These are phyloP conservation scores for Paraglomus occultum DNA, from an alignment of 192 early-diverging fungal genomes.

Conservation along the genomic window DNA sequence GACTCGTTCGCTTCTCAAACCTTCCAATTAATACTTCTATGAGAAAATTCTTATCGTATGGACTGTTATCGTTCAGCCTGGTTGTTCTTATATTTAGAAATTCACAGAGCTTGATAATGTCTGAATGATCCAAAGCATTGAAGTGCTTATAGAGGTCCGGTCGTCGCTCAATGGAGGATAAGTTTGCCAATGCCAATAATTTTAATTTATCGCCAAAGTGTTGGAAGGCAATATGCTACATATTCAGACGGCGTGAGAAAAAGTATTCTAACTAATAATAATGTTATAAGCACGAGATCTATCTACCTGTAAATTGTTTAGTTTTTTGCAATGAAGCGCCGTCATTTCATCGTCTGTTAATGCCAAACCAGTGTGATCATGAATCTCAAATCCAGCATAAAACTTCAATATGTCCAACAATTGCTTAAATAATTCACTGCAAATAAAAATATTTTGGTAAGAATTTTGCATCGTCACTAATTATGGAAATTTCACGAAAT, in stretches of 20 bases:
- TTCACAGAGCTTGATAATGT: constrained; percentile 57
- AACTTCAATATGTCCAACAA: constrained; percentile 66
- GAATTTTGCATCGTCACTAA: neutral
- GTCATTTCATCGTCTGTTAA: constrained; percentile 66
- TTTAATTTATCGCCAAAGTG: constrained; percentile 65
- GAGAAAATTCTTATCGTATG: constrained; percentile 49
- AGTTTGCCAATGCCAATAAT: constrained; percentile 71
- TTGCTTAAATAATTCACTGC: constrained; percentile 53
- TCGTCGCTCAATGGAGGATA: constrained; percentile 61
- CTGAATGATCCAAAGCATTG: constrained; percentile 39
- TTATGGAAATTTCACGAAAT: neutral
- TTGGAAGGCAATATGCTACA: constrained; percentile 64
- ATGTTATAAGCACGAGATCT: neutral
- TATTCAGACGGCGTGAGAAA: neutral
- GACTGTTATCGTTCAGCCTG: constrained; percentile 30
- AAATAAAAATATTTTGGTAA: neutral
- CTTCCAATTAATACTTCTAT: constrained; percentile 52
- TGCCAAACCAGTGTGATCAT: constrained; percentile 75
- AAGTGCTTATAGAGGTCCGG: constrained; percentile 54
- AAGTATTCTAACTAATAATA: neutral
- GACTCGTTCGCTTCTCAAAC: constrained; percentile 61
- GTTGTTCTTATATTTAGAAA: constrained; percentile 62
- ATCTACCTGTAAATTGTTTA: constrained; percentile 66
- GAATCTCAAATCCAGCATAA: constrained; percentile 79
- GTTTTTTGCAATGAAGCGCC: constrained; percentile 54